phyloP scores from a whole-genome alignment of 139 green algal genomes.

The Coccomyxa sp. region DNA sequence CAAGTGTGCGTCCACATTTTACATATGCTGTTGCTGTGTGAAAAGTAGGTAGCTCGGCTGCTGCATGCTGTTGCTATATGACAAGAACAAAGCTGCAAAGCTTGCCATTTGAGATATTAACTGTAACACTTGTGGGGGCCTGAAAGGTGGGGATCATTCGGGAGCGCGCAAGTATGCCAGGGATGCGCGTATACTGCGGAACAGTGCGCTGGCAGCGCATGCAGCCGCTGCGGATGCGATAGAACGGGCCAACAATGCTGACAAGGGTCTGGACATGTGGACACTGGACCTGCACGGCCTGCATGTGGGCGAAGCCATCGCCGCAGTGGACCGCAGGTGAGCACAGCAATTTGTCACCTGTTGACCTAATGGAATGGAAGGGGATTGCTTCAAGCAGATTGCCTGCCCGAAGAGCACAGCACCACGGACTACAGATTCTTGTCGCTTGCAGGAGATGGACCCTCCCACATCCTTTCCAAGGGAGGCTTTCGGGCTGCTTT shows the following conservation, averaged over 20 bases:
- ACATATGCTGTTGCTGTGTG: neutral
- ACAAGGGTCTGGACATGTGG: conserved; percentile 4
- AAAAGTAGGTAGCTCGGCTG: neutral
- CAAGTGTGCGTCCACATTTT: neutral
- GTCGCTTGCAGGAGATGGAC: neutral
- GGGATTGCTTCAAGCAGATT: neutral
- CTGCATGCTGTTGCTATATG: neutral
- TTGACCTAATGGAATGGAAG: neutral
- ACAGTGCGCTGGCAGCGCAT: conserved; percentile 17
- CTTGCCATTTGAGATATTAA: neutral
- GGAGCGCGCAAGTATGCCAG: conserved; percentile 7
- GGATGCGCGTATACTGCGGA: conserved; percentile 18
- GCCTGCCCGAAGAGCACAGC: neutral
- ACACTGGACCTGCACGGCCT: conserved; percentile 37
- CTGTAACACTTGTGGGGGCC: neutral
- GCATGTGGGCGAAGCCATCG: conserved; percentile 22
- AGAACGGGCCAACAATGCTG: conserved; percentile 23
- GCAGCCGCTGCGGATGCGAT: conserved; percentile 21
- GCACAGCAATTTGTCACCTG: neutral
- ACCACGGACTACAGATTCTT: neutral
- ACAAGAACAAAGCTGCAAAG: neutral
- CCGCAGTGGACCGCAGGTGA: conserved; percentile 14
- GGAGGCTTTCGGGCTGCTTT: neutral
- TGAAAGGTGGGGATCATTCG: conserved; percentile 1
- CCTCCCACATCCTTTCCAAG: neutral